Base-by-base conservation (phyloP, 2,329 filamentous ascomycete genomes). In the Aureobasidium mangrovei region DNA sequence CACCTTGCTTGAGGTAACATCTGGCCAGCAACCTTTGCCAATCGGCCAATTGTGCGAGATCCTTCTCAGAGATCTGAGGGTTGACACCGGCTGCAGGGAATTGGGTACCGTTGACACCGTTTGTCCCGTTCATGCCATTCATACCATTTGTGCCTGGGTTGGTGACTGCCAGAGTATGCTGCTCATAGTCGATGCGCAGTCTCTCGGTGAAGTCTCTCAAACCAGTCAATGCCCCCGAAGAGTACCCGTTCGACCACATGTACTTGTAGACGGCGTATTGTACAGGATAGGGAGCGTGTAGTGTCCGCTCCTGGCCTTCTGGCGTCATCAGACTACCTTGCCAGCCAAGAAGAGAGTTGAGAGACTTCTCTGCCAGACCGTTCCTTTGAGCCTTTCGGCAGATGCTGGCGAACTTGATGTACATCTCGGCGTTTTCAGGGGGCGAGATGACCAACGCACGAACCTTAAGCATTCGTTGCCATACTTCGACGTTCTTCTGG, bases 321-420 rank as follows among this genome's bases (percentile, higher is more conserved):
- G 80, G 77, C 10, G 89, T 82, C 45, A 78, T 82, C 27, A 67
- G 62, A 35, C 55, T 59, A 7, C 62, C 63, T n/a, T 58, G 55
- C 33, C 60, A 61, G 29, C 85, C 86, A 54, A 96, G 85, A n/a
- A 98, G 77, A 58, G 89, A 88, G 67, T 93, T 91, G 52, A 99
- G 75, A 8, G 91, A 94, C 72, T 95, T 94, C 72, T 98, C 93
- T 0, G 93, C 93, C 46, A 99, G 80, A 7, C 93, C 91, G 78
- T 91, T 91, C 31, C 93, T 86, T 56, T 89, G 87, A 42, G 91
- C 95, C 70, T 98, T 99, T 64, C 94, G 87, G 70, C 94, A 99
- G 4, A 98, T 81, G 64, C 97, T 98, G 64, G 93, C 88, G 68
- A 96, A 98, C 68, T 98, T 99, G 75, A 98, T 97, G 84, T 91